Percentiles rank a stretch among this genome's conserved stretches.
Conservation (phyloP, 176 grass and related monocot genomes). For the Guadua angustifolia region DNA sequence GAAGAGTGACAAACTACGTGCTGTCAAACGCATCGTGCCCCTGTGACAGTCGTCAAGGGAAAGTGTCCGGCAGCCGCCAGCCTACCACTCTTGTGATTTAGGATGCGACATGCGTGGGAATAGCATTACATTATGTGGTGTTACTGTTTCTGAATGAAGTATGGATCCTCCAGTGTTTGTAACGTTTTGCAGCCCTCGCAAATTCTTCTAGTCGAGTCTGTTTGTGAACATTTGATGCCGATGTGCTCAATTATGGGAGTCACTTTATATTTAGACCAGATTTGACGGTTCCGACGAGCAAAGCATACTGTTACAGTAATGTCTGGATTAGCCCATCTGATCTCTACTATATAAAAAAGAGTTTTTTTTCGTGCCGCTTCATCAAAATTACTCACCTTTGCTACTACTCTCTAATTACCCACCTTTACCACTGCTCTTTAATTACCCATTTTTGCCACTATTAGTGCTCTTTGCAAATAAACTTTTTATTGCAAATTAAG, state of each 20-base stretch:
- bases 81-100: not conserved
- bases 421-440: too few relatives aligned
- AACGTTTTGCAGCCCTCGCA: not conserved
- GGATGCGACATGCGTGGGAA: not conserved
- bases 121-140: not conserved
- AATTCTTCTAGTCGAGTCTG: not conserved
- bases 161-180: constrained; percentile 7
- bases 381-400: too few relatives aligned
- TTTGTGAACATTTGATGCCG: not conserved
- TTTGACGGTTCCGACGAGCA: not conserved
- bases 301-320: not conserved
- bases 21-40: constrained; percentile 75
- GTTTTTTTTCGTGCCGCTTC: too few relatives aligned
- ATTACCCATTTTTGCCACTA: too few relatives aligned
- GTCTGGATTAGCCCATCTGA: not conserved
- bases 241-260: not conserved
- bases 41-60: constrained; percentile 78
- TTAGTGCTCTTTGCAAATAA: too few relatives aligned
- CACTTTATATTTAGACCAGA: not conserved
- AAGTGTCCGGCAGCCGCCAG: constrained; percentile 2
- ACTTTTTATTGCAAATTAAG: too few relatives aligned
- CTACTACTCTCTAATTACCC: too few relatives aligned
- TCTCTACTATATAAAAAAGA: too few relatives aligned
- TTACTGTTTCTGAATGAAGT: constrained; percentile 32
- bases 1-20: constrained; percentile 90